Evolutionary conservation across 371 early-diverging fungal species (phyloP).

Genomic region (Apophysomyces variabilis): DNA sequence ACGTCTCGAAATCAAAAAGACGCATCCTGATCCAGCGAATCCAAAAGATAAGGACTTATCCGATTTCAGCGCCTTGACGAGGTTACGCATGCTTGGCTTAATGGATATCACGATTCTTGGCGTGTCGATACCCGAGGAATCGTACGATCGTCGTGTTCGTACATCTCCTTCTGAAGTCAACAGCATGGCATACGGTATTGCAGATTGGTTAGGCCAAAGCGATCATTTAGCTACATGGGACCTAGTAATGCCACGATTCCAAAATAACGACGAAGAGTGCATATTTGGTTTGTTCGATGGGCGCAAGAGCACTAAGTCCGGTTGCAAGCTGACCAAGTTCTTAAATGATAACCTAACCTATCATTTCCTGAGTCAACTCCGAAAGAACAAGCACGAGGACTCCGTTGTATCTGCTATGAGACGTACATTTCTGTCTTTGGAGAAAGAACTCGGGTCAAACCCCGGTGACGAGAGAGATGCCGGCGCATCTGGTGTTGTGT

Average conservation of each 20-base stretch:
- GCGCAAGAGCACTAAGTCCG: constrained; percentile 59
- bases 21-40: constrained; percentile 49
- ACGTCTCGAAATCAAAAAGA: constrained; percentile 83
- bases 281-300: constrained; percentile 91
- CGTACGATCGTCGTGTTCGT: constrained; percentile 80
- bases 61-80: constrained; percentile 77
- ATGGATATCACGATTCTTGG: constrained; percentile 88
- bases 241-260: constrained; percentile 79
- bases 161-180: constrained; percentile 83
- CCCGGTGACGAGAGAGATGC: constrained; percentile 56
- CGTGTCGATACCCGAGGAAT: constrained; percentile 84
- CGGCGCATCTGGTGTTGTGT: constrained; percentile 79
- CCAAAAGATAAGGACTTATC: constrained; percentile 66
- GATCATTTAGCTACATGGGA: constrained; percentile 78
- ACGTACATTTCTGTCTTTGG: constrained; percentile 77
- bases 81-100: constrained; percentile 81
- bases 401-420: constrained; percentile 67
- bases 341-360: constrained; percentile 73
- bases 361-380: constrained; percentile 76
- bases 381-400: constrained; percentile 58
- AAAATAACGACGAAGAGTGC: constrained; percentile 83
- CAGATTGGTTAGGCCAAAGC: constrained; percentile 79
- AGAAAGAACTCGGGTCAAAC: constrained; percentile 71
- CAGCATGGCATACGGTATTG: constrained; percentile 86
- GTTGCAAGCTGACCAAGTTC: constrained; percentile 68